Conservation (phyloP, 441 rosid genomes). For the Viola pubescens region DNA sequence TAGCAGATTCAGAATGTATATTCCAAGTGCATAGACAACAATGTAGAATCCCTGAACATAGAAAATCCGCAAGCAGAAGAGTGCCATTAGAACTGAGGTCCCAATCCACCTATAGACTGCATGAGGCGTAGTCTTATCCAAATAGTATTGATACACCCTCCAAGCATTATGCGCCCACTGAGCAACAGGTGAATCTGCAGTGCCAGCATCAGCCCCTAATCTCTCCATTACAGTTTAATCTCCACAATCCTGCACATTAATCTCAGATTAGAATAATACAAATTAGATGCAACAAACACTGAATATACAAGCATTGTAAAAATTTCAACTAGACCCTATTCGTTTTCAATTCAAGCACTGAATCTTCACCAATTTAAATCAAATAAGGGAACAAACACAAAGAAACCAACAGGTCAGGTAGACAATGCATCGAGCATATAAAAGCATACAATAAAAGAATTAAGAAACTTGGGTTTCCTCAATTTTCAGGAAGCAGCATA, state of each 20-base stretch:
- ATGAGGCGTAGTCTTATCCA: slow-evolving; percentile 83
- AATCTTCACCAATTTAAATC: too few species aligned
- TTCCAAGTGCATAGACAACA: slow-evolving; percentile 86
- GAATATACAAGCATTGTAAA: too few species aligned
- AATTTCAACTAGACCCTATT: too few species aligned
- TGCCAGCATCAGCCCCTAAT: slow-evolving; percentile 51
- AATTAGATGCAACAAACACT: too few species aligned
- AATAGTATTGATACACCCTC: slow-evolving; percentile 75
- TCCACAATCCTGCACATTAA: slow-evolving; percentile 25
- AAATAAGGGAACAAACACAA: too few species aligned
- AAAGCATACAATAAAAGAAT: neutral
- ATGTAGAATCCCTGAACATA: slow-evolving; percentile 77
- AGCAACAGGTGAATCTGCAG: slow-evolving; percentile 52
- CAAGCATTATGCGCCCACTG: slow-evolving; percentile 58
- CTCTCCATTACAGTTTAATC: slow-evolving; percentile 54
- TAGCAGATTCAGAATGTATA: slow-evolving; percentile 72
- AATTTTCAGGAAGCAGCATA: neutral
- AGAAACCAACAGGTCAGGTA: too few species aligned
- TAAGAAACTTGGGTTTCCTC: neutral
- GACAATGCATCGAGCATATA: neutral
- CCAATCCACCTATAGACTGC: slow-evolving; percentile 76
- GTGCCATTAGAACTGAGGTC: slow-evolving; percentile 36
- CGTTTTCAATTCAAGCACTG: too few species aligned
- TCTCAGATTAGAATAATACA: too few species aligned
- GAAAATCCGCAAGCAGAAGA: slow-evolving; percentile 57